Percentiles rank a stretch among this genome's conserved stretches.
These are phyloP conservation scores for Aegilops bicornis DNA, from an alignment of 176 grass and related monocot genomes.

Conservation along the genomic window DNA sequence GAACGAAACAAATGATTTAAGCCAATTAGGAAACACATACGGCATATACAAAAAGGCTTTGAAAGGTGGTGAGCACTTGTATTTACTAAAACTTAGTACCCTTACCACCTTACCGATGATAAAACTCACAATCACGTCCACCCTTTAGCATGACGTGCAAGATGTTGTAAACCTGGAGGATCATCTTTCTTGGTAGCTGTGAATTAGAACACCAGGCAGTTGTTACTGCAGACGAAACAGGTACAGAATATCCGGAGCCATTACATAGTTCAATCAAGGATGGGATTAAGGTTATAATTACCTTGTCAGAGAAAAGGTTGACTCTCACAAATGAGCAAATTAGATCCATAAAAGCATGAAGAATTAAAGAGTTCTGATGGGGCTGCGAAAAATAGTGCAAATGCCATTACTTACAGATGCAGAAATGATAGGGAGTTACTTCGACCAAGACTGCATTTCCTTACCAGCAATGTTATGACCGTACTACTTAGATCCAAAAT, in stretches of 20 bases:
- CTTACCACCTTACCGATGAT: slow-evolving; percentile 88
- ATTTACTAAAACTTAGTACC: slow-evolving; percentile 14
- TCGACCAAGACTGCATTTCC: slow-evolving; percentile 4
- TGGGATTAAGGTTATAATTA: slow-evolving; percentile 40
- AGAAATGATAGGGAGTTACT: neutral
- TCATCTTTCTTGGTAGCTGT: slow-evolving; percentile 99
- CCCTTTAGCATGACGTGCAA: slow-evolving; percentile 89
- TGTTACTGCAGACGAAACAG: neutral
- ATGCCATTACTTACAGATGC: slow-evolving; percentile 21
- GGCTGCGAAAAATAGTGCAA: slow-evolving; percentile 56
- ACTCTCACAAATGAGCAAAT: slow-evolving; percentile 94
- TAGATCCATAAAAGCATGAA: slow-evolving; percentile 99
- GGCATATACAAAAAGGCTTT: slow-evolving; percentile 18
- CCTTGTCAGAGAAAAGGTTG: slow-evolving; percentile 97
- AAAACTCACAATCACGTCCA: slow-evolving; percentile 96
- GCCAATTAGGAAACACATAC: neutral
- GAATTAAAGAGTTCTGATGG: slow-evolving; percentile 96
- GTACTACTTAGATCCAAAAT: slow-evolving; percentile 99
- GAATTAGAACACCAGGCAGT: slow-evolving; percentile 25
- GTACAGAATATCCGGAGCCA: neutral
- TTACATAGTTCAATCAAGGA: slow-evolving; percentile 9
- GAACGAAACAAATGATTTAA: neutral
- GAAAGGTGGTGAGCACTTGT: neutral
- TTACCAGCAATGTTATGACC: slow-evolving; percentile 97
- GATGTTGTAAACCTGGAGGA: slow-evolving; percentile 93